These are phyloP conservation scores for Daldinia loculata DNA, from an alignment of 495 filamentous ascomycete species.

Conservation along the genomic window DNA sequence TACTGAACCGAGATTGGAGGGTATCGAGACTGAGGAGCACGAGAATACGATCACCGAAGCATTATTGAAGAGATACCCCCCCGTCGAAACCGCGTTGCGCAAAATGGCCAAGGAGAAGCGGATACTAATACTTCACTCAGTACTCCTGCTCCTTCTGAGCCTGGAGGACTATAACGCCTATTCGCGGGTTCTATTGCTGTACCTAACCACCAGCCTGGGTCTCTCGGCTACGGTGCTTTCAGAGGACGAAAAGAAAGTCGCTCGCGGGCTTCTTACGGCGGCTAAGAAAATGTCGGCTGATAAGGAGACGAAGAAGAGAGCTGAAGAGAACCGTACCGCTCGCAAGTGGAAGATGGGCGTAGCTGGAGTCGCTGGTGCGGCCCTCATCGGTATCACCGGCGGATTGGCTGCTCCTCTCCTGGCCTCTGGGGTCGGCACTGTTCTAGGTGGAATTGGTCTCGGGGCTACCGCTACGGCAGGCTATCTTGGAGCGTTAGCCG, in stretches of 20 bases:
- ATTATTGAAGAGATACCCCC: constrained; percentile 62
- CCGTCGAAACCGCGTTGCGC: constrained; percentile 55
- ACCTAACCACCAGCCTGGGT: constrained; percentile 72
- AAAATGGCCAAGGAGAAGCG: constrained; percentile 54
- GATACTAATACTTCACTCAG: constrained; percentile 61
- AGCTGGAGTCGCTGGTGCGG: constrained; percentile 86
- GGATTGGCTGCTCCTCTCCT: constrained; percentile 86
- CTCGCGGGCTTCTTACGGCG: constrained; percentile 74
- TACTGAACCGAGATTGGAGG: constrained; percentile 16
- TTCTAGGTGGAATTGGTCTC: constrained; percentile 85
- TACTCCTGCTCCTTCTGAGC: constrained; percentile 80
- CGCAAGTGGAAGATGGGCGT: constrained; percentile 78
- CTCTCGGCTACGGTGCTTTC: constrained; percentile 71
- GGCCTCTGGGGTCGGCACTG: constrained; percentile 82
- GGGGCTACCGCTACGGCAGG: constrained; percentile 77
- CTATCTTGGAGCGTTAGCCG: constrained; percentile 80
- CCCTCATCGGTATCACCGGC: constrained; percentile 81
- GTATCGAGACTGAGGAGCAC: constrained; percentile 37
- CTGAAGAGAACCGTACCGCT: constrained; percentile 68
- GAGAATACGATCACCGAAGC: constrained; percentile 46
- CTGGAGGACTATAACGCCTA: constrained; percentile 81
- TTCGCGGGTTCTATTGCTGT: constrained; percentile 76
- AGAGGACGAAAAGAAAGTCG: constrained; percentile 78
- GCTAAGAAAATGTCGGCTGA: constrained; percentile 76
- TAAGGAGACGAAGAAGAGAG: constrained; percentile 72